Conservation (phyloP, 2,329 filamentous ascomycete genomes). For the Neofusicoccum sp. region DNA sequence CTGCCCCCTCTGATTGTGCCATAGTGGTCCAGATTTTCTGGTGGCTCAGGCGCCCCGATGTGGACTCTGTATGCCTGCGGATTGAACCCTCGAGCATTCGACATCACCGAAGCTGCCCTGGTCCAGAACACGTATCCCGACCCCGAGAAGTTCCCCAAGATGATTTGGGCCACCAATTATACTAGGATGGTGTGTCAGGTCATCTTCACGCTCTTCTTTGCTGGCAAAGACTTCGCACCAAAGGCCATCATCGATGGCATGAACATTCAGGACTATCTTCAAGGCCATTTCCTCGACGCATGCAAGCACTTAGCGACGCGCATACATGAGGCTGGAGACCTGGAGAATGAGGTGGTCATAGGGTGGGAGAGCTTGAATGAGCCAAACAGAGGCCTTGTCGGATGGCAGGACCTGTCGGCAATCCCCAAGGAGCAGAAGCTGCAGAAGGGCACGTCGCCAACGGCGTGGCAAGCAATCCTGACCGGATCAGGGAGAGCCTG, state of each 20-base stretch:
- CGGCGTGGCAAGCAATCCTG: conserved; percentile 89
- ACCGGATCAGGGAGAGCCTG: conserved; percentile 88
- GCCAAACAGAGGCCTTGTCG: conserved; percentile 83
- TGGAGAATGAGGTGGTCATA: conserved; percentile 83
- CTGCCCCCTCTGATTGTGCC: conserved; percentile 24
- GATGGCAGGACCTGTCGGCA: conserved; percentile 74
- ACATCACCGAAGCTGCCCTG: conserved; percentile 82
- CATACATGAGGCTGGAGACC: conserved; percentile 84
- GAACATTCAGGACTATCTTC: conserved; percentile 95
- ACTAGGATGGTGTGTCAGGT: conserved; percentile 80
- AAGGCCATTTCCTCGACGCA: conserved; percentile 79
- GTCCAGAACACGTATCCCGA: conserved; percentile 93
- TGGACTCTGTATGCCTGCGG: conserved; percentile 97
- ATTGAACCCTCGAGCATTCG: conserved; percentile 81
- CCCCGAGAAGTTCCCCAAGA: conserved; percentile 86
- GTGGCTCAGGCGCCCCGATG: conserved; percentile 92
- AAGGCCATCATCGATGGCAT: conserved; percentile 92
- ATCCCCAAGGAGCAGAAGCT: conserved; percentile 86
- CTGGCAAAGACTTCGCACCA: conserved; percentile 84
- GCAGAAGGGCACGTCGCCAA: conserved; percentile 89
- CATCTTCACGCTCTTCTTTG: conserved; percentile 94
- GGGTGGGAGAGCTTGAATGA: conserved; percentile 98
- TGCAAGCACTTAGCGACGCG: conserved; percentile 76
- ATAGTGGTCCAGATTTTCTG: conserved; percentile 89
- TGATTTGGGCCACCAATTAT: conserved; percentile 99